These are phyloP conservation scores for Neurospora cerealis DNA, from an alignment of 495 filamentous ascomycete species.

Conservation along the genomic window DNA sequence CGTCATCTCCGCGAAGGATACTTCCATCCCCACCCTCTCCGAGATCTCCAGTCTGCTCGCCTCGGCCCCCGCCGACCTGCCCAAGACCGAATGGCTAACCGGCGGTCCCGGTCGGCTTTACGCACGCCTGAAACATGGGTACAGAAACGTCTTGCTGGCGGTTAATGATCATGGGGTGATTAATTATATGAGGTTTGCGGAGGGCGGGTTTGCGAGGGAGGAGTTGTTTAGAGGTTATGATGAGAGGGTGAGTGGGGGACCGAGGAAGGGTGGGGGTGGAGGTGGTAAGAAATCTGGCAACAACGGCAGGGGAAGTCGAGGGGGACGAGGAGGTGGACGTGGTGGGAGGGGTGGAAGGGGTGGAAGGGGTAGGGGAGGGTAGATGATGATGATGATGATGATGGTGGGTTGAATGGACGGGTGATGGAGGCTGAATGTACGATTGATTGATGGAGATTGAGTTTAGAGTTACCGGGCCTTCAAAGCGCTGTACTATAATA, in stretches of 20 bases:
- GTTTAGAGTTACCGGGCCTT: background rate
- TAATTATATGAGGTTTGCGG: slow-evolving; percentile 72
- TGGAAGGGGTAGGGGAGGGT: background rate
- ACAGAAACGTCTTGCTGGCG: slow-evolving; percentile 73
- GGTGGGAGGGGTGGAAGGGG: background rate
- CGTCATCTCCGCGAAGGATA: slow-evolving; percentile 65
- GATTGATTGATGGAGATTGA: background rate
- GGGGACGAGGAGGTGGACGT: slow-evolving; percentile 1
- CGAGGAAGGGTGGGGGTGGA: slow-evolving; percentile 32
- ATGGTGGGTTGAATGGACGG: background rate
- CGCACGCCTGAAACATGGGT: slow-evolving; percentile 69
- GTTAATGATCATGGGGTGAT: slow-evolving; percentile 84
- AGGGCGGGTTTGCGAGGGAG: slow-evolving; percentile 72
- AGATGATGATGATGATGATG: background rate
- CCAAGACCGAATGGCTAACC: slow-evolving; percentile 31
- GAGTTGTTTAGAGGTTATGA: slow-evolving; percentile 50
- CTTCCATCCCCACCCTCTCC: slow-evolving; percentile 56
- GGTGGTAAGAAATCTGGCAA: slow-evolving; percentile 24
- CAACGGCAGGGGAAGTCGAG: slow-evolving; percentile 13
- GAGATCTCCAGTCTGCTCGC: slow-evolving; percentile 63
- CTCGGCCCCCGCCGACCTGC: slow-evolving; percentile 55
- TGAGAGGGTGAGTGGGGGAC: slow-evolving; percentile 25
- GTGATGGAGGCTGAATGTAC: background rate
- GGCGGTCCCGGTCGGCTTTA: slow-evolving; percentile 41
- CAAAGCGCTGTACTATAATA: background rate